Conservation (phyloP, 148 eudicot genomes). For the Heliamphora exappendiculata region DNA sequence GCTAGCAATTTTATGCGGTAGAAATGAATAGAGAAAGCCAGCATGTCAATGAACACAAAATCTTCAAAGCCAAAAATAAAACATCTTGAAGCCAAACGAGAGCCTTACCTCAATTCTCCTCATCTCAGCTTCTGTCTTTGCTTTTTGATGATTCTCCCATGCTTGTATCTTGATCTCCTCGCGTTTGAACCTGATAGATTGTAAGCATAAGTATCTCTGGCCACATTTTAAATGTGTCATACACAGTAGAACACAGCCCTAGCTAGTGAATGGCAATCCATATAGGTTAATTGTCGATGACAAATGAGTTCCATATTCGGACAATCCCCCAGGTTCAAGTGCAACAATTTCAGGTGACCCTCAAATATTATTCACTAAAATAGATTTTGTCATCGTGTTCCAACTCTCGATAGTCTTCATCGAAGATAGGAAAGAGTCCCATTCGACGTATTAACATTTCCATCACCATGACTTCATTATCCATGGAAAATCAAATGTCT, state of each 20-base stretch:
- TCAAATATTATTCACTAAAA: not conserved
- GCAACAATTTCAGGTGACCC: not conserved
- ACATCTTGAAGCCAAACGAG: not conserved
- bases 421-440: too few relatives aligned
- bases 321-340: not conserved
- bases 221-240: not conserved
- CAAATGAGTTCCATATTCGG: not conserved
- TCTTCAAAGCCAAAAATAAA: not conserved
- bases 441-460: too few relatives aligned
- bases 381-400: not conserved
- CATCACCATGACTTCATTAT: not conserved
- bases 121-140: constrained; percentile 59
- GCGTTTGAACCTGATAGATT: constrained; percentile 45
- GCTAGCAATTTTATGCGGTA: not conserved
- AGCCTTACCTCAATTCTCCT: constrained; percentile 47
- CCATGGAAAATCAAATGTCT: not conserved
- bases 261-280: not conserved
- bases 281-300: not conserved
- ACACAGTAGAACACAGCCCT: not conserved
- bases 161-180: constrained; percentile 70
- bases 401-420: too few relatives aligned
- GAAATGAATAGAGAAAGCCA: not conserved
- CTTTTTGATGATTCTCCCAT: constrained; percentile 70
- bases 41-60: not conserved
- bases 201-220: not conserved